Evolutionary conservation across 306 rosid species (phyloP), one percentile per base, ranked within the genome.

Genomic region (Rubus idaeus): DNA sequence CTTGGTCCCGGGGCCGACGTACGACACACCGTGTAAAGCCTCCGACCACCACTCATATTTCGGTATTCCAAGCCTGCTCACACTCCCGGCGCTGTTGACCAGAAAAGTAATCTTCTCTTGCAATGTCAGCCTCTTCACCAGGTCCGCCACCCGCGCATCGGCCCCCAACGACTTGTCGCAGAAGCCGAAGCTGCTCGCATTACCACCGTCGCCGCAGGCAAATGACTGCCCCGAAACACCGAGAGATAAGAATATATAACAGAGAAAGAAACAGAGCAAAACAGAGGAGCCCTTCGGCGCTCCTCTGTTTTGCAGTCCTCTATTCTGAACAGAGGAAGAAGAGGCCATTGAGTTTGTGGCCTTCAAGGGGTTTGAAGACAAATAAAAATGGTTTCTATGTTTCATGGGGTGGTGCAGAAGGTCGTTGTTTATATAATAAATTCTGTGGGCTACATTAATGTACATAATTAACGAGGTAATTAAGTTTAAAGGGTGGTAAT

Each of bases 1-100:
- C 14, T 2, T 77, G 0, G 99, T 96, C 0, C 99, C 99, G 1
- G 89, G 96, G 10, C 99, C 98, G 20, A 89, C 82, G 41, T 89
- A 75, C 21, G 99, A 96, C 37, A 96, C 94, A 0, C 99, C 99
- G 79, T 96, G 99, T 66, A 96, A 87, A 14, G 98, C 99, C 75
- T 96, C 99, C 10, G 99, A 96, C 99, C 99, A 96, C 99, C 99
- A 96, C 20, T 92, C 85, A 46, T 96, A 96, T 66, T 79, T 86
- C 0, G 99, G 99, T 73, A 96, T 87, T 17, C 99, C 99, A 55
- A 96, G 97, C 75, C 97, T 86, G 20, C 81, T 83, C 69, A 96
- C 94, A 53, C 64, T 80, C 5, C 61, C 81, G 2, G 99, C 99
- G 14, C 61, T 44, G 77, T 87, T 45, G 65, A 83, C 93, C 75